Conservation (phyloP, 306 rosid genomes). For the Trifolium repens region DNA sequence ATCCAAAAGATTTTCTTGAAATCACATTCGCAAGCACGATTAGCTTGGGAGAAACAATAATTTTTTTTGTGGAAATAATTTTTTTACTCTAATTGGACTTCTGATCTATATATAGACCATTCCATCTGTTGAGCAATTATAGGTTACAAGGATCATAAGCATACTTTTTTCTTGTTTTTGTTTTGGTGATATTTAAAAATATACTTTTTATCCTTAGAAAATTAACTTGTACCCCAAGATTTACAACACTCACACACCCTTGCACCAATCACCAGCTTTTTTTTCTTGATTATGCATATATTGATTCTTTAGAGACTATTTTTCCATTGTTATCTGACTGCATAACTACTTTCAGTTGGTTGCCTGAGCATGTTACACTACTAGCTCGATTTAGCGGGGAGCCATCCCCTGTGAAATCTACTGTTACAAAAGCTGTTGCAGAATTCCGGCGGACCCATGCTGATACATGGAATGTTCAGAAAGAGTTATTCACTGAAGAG, state of each 20-base stretch:
- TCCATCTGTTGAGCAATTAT: slow-evolving; percentile 4
- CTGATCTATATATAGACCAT: slow-evolving; percentile 1
- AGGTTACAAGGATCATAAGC: neutral
- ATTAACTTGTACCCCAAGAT: neutral
- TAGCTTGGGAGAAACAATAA: neutral
- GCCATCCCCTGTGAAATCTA: slow-evolving; percentile 89
- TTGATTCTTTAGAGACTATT: neutral
- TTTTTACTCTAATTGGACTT: neutral
- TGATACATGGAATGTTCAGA: slow-evolving; percentile 97
- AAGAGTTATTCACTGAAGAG: slow-evolving; percentile 86
- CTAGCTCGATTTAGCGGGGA: slow-evolving; percentile 93
- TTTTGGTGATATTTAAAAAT: slow-evolving; percentile 28
- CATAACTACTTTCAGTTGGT: slow-evolving; percentile 70
- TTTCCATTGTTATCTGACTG: slow-evolving; percentile 24
- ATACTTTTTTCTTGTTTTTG: neutral
- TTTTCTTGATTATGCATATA: slow-evolving; percentile 20
- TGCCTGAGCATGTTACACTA: slow-evolving; percentile 89
- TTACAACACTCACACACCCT: neutral
- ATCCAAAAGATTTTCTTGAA: slow-evolving; percentile 20
- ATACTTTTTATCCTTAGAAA: neutral
- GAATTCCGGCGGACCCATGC: slow-evolving; percentile 99
- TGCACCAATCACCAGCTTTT: neutral
- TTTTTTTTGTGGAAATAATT: neutral
- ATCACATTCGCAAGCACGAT: neutral
- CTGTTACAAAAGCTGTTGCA: slow-evolving; percentile 97